Percentiles rank a stretch among this genome's conserved stretches.
Evolutionary conservation across 768 basidiomycete genomes (phyloP).

Genomic region (Lactarius tabidus): DNA sequence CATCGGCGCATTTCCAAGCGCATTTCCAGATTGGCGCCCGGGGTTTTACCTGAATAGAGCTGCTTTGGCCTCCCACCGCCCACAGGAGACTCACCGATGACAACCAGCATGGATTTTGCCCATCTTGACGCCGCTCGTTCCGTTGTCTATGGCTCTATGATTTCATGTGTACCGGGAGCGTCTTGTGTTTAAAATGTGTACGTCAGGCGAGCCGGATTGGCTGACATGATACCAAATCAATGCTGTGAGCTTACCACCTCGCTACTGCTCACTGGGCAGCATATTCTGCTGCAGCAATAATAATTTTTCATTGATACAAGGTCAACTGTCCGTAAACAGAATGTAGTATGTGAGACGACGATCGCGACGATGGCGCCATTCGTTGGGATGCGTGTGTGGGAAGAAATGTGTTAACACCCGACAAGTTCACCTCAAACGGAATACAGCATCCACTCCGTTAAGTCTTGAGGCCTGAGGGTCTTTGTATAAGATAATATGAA

Average conservation of each 20-base stretch:
- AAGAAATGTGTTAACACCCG: slow-evolving; percentile 31
- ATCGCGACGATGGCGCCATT: slow-evolving; percentile 38
- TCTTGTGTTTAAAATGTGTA: slow-evolving; percentile 25
- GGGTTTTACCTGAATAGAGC: too few species aligned
- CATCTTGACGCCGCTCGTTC: not conserved
- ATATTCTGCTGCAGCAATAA: slow-evolving; percentile 11
- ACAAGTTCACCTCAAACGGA: not conserved
- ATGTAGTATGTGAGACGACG: slow-evolving; percentile 32
- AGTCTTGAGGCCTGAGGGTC: not conserved
- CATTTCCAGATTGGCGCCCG: too few species aligned
- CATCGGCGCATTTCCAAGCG: too few species aligned
- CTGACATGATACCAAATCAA: not conserved
- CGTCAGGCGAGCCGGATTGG: slow-evolving; percentile 25
- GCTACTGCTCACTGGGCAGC: slow-evolving; percentile 29
- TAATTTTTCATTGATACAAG: not conserved
- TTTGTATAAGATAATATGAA: not conserved
- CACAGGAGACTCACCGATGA: not conserved
- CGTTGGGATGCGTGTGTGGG: slow-evolving; percentile 38
- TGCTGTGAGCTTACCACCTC: slow-evolving; percentile 17
- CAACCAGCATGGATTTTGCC: not conserved
- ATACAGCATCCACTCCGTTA: not conserved
- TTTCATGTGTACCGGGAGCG: not conserved
- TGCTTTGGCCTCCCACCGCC: not conserved
- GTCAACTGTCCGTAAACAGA: slow-evolving; percentile 3
- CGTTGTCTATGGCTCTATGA: not conserved